Evolutionary conservation across 2,329 filamentous ascomycete species (phyloP).

Genomic region (Hymenoscyphus infarciens): DNA sequence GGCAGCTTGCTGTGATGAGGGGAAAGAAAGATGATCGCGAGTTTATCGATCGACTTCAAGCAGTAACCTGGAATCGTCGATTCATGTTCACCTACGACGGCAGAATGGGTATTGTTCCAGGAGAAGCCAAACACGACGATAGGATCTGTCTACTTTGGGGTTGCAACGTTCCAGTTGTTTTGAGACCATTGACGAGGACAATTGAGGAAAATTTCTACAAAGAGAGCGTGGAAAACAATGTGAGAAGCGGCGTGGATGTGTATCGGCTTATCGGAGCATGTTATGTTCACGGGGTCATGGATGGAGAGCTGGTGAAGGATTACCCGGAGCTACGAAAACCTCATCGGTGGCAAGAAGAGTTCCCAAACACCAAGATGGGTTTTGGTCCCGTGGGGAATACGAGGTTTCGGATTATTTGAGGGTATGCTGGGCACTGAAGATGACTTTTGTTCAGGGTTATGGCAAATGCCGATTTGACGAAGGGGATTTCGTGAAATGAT

Average conservation of each 20-base stretch:
- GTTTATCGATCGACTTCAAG: neutral
- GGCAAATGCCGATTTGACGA: too few relatives aligned
- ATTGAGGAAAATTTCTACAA: too few relatives aligned
- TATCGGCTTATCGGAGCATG: slow-evolving; percentile 10
- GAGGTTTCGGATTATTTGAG: too few relatives aligned
- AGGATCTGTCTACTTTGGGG: slow-evolving; percentile 7
- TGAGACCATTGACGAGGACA: neutral
- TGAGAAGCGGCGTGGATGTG: neutral
- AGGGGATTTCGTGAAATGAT: too few relatives aligned
- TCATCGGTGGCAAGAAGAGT: too few relatives aligned
- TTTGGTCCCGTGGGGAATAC: too few relatives aligned
- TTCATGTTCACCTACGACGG: neutral
- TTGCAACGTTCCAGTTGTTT: slow-evolving; percentile 2
- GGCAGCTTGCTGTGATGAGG: neutral
- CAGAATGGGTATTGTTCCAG: slow-evolving; percentile 2
- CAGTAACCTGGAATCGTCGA: neutral
- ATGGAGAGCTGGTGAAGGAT: slow-evolving; percentile 8
- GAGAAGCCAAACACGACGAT: neutral
- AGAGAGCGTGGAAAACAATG: too few relatives aligned
- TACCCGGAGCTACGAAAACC: neutral
- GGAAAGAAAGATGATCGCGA: neutral
- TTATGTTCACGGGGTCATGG: slow-evolving; percentile 15
- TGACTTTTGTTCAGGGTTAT: too few relatives aligned
- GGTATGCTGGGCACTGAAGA: too few relatives aligned
- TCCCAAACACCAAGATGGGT: too few relatives aligned